Evolutionary conservation across 768 basidiomycete species (phyloP).

Genomic region (Inosperma sp.): DNA sequence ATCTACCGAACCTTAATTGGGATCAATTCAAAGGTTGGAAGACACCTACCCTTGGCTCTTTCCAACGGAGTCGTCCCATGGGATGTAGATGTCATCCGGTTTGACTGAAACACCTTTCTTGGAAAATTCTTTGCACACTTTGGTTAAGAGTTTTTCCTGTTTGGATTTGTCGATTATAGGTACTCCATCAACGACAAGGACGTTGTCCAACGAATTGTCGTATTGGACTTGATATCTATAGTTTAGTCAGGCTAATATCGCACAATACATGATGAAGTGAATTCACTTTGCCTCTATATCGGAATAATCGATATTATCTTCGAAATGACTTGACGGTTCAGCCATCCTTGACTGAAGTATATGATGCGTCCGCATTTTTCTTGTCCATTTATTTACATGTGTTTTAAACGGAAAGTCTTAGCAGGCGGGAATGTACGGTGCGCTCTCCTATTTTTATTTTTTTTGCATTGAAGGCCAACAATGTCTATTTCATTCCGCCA

Average conservation of each 20-base stretch:
- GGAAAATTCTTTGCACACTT: slow-evolving; percentile 79
- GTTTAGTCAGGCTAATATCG: slow-evolving; percentile 5
- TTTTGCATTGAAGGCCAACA: background rate
- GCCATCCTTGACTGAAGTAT: slow-evolving; percentile 40
- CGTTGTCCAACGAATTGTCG: slow-evolving; percentile 85
- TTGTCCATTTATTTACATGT: background rate
- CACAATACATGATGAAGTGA: background rate
- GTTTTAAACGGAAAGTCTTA: too few relatives aligned
- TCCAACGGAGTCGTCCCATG: slow-evolving; percentile 77
- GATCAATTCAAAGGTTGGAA: background rate
- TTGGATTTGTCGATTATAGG: slow-evolving; percentile 87
- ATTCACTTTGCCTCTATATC: slow-evolving; percentile 85
- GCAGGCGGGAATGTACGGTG: too few relatives aligned
- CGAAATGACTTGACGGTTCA: slow-evolving; percentile 37
- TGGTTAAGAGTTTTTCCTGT: slow-evolving; percentile 73
- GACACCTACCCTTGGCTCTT: slow-evolving; percentile 86
- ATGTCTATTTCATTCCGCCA: background rate
- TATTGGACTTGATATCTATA: slow-evolving; percentile 78
- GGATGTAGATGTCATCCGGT: slow-evolving; percentile 75
- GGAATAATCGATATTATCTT: slow-evolving; percentile 76
- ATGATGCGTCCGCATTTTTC: background rate
- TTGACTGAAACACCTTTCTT: slow-evolving; percentile 76
- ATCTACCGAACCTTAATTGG: slow-evolving; percentile 41
- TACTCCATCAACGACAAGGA: slow-evolving; percentile 88
- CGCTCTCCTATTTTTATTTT: too few relatives aligned